Conservation (phyloP, 2,329 filamentous ascomycete genomes). For the Beauveria caledonica region DNA sequence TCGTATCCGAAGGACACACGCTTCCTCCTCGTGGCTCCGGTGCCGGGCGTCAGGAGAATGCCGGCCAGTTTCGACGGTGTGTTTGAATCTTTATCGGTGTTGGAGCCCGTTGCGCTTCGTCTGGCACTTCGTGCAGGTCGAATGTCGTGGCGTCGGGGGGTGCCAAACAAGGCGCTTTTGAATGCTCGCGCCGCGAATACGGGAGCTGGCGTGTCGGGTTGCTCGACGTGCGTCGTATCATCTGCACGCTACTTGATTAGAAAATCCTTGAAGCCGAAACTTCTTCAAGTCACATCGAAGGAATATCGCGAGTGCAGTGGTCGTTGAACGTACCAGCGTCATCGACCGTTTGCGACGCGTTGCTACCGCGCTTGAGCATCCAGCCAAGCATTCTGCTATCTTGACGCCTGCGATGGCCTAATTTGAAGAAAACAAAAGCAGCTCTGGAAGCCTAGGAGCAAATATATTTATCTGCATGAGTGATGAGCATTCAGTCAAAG, state of each 20-base stretch:
- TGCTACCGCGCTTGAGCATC: conserved; percentile 42
- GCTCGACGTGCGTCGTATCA: conserved; percentile 41
- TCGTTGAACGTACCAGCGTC: conserved; percentile 22
- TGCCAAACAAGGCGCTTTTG: conserved; percentile 56
- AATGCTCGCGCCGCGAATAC: conserved; percentile 59
- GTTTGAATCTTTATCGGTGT: conserved; percentile 23
- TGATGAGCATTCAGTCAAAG: neutral
- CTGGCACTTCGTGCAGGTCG: conserved; percentile 16
- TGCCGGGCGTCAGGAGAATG: conserved; percentile 57
- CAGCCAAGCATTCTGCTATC: conserved; percentile 45
- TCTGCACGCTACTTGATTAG: conserved; percentile 17
- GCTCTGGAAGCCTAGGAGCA: too few species aligned
- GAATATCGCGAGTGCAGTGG: neutral
- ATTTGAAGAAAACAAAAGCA: neutral
- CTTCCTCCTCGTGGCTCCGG: conserved; percentile 51
- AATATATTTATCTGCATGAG: neutral
- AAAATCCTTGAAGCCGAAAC: too few species aligned
- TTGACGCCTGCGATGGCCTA: too few species aligned
- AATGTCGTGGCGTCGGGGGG: conserved; percentile 35
- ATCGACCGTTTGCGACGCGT: conserved; percentile 26
- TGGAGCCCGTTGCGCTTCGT: conserved; percentile 18
- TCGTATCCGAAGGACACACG: conserved; percentile 58
- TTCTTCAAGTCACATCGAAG: neutral
- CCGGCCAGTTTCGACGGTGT: conserved; percentile 46
- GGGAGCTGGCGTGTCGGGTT: conserved; percentile 57